Evolutionary conservation across 495 filamentous ascomycete species (phyloP), one percentile per base, ranked within the genome.

Genomic region (Lasiosphaeria ovina): DNA sequence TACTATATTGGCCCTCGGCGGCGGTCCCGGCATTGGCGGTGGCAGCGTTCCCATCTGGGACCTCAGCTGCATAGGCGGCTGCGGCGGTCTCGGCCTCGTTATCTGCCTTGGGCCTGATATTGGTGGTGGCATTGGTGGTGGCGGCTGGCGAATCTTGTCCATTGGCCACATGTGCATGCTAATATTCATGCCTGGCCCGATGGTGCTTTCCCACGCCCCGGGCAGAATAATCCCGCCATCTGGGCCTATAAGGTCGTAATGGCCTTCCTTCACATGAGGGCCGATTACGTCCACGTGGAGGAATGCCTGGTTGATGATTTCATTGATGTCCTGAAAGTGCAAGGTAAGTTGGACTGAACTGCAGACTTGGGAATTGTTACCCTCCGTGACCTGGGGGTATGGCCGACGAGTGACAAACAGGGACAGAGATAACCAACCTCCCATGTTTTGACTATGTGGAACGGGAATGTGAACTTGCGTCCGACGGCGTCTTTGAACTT

Each of bases 151-250:
- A 24, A 62, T 60, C 62, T 75, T 74, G 32, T 80, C 77, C 79
- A 96, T 89, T 4, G 93, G 92, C 93, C 93, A 97, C 91, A 97
- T 94, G 64, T 95, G 90, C 93, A 97, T 97, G 3, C 87, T 92
- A 66, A 97, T 88, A 44, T 83, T 80, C 90, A 89, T 94, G 69
- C 92, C 90, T 4, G 91, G 91, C 73, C 93, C 83, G 51, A 96
- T 76, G 49, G 91, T 85, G 54, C 84, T 90, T 59, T 94, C 90
- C 91, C 91, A 96, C 6, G 94, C 85, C 60, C 89, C 84, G 6
- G 90, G 91, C 31, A 96, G 85, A 62, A 96, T 91, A 64, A 96
- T 93, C 64, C 93, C 90, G 56, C 88, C 88, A 68, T 93, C 87
- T 1, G 90, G 90, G 1, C 89, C 89, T n/a, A 91, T 81, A 40